Conservation (phyloP, 1,139 yeast species). For the Diutina siamensis region DNA sequence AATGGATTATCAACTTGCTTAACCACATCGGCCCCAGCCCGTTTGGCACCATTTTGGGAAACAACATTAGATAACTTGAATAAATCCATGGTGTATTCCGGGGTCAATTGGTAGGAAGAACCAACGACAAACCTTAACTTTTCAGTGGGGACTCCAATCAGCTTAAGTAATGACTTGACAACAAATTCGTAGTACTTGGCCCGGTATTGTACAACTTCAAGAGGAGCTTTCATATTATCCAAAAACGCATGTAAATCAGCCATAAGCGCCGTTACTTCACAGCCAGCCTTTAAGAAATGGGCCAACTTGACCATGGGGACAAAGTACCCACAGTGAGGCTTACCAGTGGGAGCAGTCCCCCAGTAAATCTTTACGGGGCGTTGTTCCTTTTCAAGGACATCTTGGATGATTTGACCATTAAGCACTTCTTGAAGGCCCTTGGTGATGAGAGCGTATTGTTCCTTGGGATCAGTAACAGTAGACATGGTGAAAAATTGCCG, state of each 20-base stretch:
- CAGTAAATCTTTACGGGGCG: slow-evolving; percentile 84
- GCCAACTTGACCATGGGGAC: slow-evolving; percentile 97
- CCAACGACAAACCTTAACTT: slow-evolving; percentile 78
- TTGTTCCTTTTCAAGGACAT: slow-evolving; percentile 68
- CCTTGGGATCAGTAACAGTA: slow-evolving; percentile 14
- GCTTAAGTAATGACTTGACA: slow-evolving; percentile 72
- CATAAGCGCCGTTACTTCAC: slow-evolving; percentile 81
- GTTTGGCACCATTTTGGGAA: slow-evolving; percentile 90
- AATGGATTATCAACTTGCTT: slow-evolving; percentile 94
- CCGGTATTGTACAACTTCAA: slow-evolving; percentile 81
- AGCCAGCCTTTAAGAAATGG: slow-evolving; percentile 89
- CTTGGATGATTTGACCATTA: slow-evolving; percentile 78
- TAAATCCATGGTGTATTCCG: slow-evolving; percentile 77
- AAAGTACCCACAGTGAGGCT: slow-evolving; percentile 97
- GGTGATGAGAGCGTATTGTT: slow-evolving; percentile 69
- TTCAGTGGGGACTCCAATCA: slow-evolving; percentile 87
- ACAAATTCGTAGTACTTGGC: slow-evolving; percentile 80
- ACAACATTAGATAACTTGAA: slow-evolving; percentile 75
- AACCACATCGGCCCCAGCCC: slow-evolving; percentile 99
- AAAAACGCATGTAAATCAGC: slow-evolving; percentile 98
- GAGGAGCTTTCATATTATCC: slow-evolving; percentile 97
- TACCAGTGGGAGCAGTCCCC: slow-evolving; percentile 91
- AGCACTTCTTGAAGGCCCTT: slow-evolving; percentile 85
- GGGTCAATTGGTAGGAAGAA: slow-evolving; percentile 71
- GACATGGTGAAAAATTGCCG: slow-evolving; percentile 3